A percentile compares a stretch with the other conserved stretches of the same genome.
phyloP scores from a whole-genome alignment of 208 protist genomes.

The Trypanosoma mega region DNA sequence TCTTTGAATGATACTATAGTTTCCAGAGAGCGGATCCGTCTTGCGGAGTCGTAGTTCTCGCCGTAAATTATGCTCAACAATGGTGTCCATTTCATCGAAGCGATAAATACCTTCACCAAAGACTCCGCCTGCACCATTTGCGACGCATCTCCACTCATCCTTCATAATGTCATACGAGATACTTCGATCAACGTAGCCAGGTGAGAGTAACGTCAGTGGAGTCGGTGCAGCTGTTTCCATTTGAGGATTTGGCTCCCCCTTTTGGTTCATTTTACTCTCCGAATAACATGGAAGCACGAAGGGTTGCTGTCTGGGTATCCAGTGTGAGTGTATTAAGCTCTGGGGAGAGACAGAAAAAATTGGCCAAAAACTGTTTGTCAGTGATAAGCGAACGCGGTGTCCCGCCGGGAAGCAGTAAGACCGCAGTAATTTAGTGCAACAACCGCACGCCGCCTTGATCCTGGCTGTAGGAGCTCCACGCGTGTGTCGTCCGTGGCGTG shows the following conservation, averaged over 20 bases:
- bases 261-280: constrained; percentile 2
- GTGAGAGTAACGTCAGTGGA: constrained; percentile 32
- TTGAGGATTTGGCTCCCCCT: constrained; percentile 30
- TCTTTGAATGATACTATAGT: constrained; percentile 47
- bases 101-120: constrained; percentile 63
- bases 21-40: constrained; percentile 56
- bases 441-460: constrained; percentile 22
- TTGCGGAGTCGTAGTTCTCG: constrained; percentile 60
- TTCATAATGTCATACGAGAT: constrained; percentile 48
- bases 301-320: constrained; percentile 22
- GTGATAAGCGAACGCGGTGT: constrained; percentile 41
- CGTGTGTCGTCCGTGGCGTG: constrained; percentile 32
- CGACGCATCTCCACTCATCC: constrained; percentile 57
- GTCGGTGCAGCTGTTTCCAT: constrained; percentile 47
- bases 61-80: constrained; percentile 59
- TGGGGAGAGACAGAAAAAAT: constrained; percentile 63
- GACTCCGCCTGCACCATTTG: constrained; percentile 52
- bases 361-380: constrained; percentile 71
- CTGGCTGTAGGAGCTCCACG: constrained; percentile 30
- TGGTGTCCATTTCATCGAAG: constrained; percentile 64
- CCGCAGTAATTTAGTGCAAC: constrained; percentile 65
- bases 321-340: constrained; percentile 49
- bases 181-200: constrained; percentile 40
- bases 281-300: constrained; percentile 28
- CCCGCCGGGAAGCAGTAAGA: constrained; percentile 43